Base-by-base conservation (phyloP, 2,329 filamentous ascomycete species). In the Botrytis cinerea region DNA sequence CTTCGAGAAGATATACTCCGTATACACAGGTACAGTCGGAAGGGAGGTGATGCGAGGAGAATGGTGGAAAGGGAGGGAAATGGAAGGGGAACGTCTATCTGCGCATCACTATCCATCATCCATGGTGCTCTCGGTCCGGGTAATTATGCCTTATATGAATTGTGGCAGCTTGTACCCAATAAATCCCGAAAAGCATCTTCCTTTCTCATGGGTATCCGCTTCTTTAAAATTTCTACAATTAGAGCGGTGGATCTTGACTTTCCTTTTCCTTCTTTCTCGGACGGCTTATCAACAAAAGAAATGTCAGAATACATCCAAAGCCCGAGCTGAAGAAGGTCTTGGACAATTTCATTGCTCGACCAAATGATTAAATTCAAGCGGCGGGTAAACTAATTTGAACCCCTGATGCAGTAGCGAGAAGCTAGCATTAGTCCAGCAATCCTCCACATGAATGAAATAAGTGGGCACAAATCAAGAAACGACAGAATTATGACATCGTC, bases 401-500 rank as follows among this genome's bases (percentile, higher is more conserved):
- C 62, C 62, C 62, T 64, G 62, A 64, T 64, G 43, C 62, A 64
- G 43, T 64, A 64, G 62, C 62, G 43, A 64, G 48, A 46, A 22
- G n/a, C 43, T 32, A 64, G 16, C n/a, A 46, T 46, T 32, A 38
- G 63, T n/a, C 22, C 32, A 67, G 22, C 46, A 48, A 46, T 54
- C 64, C 64, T 67, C 64, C 64, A 54, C 64, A 51, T 67, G 62
- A 6, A 64, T 54, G 38, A 14, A 18, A 63, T 54, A 67, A 68
- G 64, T 67, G 64, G 64, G 18, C 46, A 40, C 10, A 22, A 67
- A 54, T 67, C 64, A 67, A 54, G 64, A 67, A 40, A 68, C 64
- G 46, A 54, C 46, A 68, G 64, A 54, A 54, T 28, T 54, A 68
- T 68, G 64, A 68, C 64, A 68, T 68, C 64, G 64, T 68, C 46